A percentile compares a stretch with the other conserved stretches of the same genome.
Conservation (phyloP, 2,329 filamentous ascomycete genomes). For the Botrytis aclada region DNA sequence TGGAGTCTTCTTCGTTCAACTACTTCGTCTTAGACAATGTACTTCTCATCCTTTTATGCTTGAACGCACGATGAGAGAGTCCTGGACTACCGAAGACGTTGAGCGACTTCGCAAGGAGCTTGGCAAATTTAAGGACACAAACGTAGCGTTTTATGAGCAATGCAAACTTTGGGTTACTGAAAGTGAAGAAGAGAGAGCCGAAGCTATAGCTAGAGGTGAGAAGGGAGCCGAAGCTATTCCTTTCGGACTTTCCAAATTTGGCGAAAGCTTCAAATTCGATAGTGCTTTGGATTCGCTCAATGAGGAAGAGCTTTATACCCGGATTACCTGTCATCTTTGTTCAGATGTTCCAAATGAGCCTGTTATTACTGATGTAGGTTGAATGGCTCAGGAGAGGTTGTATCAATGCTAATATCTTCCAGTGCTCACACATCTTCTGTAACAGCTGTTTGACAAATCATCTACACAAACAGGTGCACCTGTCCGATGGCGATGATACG, state of each 20-base stretch:
- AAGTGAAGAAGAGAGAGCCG: slow-evolving; percentile 4
- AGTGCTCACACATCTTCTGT: slow-evolving; percentile 57
- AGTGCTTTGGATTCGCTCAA: slow-evolving; percentile 35
- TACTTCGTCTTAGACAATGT: slow-evolving; percentile 37
- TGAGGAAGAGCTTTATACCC: slow-evolving; percentile 35
- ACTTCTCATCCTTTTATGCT: slow-evolving; percentile 37
- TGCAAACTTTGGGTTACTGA: slow-evolving; percentile 31
- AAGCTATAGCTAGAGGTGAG: slow-evolving; percentile 15
- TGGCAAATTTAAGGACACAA: slow-evolving; percentile 5
- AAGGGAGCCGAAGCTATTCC: slow-evolving; percentile 20
- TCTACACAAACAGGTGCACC: slow-evolving; percentile 22
- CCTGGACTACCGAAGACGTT: slow-evolving; percentile 35
- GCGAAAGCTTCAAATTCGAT: slow-evolving; percentile 34
- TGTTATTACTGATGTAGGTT: slow-evolving; percentile 41
- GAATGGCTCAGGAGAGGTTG: background rate
- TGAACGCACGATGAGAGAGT: slow-evolving; percentile 35
- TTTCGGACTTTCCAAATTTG: slow-evolving; percentile 35
- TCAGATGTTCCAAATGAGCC: slow-evolving; percentile 40
- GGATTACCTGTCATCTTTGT: slow-evolving; percentile 46
- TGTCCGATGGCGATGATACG: slow-evolving; percentile 1
- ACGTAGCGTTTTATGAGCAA: slow-evolving; percentile 33
- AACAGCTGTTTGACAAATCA: slow-evolving; percentile 43
- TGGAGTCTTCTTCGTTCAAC: slow-evolving; percentile 33
- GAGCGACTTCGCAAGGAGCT: slow-evolving; percentile 23
- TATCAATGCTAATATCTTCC: background rate